phyloP scores from a whole-genome alignment of 495 filamentous ascomycete species.

The Aspergillus indologenus region DNA sequence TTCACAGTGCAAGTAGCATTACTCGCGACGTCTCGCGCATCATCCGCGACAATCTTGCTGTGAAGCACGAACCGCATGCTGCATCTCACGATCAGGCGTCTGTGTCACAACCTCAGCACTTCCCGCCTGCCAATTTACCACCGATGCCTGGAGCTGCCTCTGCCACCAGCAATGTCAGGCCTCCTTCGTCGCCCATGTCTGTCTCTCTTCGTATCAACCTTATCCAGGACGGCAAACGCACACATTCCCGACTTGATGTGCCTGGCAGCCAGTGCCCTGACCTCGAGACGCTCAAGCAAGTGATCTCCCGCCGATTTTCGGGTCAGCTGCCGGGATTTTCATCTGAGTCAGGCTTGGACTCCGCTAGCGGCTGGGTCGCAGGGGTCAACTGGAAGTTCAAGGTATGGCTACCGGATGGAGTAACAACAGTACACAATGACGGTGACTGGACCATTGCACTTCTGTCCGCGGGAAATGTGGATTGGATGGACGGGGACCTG shows the following conservation, averaged over 20 bases:
- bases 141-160: slow-evolving; percentile 11
- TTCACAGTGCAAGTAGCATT: slow-evolving; percentile 40
- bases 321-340: slow-evolving; percentile 32
- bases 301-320: slow-evolving; percentile 32
- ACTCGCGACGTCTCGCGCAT: slow-evolving; percentile 44
- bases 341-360: slow-evolving; percentile 17
- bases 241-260: slow-evolving; percentile 38
- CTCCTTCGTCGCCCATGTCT: slow-evolving; percentile 14
- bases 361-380: slow-evolving; percentile 15
- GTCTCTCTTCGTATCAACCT: slow-evolving; percentile 42
- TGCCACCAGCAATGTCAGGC: slow-evolving; percentile 8
- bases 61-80: slow-evolving; percentile 20
- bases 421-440: slow-evolving; percentile 36
- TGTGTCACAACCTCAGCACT: slow-evolving; percentile 19
- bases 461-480: slow-evolving; percentile 39
- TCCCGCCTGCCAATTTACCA: slow-evolving; percentile 19
- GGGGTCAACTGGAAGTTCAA: slow-evolving; percentile 35
- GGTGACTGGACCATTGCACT: slow-evolving; percentile 47
- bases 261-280: slow-evolving; percentile 36
- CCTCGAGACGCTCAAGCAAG: slow-evolving; percentile 29
- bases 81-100: slow-evolving; percentile 14
- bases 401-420: slow-evolving; percentile 41
- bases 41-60: slow-evolving; percentile 40
- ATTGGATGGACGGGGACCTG: slow-evolving; percentile 54
- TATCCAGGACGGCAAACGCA: slow-evolving; percentile 40